Evolutionary conservation across 257 asterid species (phyloP).

Genomic region (Fraxinus cuspidata): DNA sequence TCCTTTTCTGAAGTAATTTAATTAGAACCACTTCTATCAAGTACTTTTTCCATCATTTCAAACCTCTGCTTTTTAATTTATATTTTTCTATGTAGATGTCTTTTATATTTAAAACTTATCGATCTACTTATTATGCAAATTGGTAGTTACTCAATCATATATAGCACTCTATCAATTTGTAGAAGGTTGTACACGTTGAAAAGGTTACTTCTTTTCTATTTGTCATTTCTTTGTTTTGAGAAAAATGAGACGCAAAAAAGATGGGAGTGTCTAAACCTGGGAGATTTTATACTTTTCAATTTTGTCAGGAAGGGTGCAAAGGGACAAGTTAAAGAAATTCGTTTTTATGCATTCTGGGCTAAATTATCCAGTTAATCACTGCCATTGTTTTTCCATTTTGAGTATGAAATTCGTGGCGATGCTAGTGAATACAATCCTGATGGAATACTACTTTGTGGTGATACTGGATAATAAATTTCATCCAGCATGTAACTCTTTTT

Average conservation of each 20-base stretch:
- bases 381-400: neutral
- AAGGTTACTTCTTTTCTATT: neutral
- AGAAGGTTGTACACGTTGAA: neutral
- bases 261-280: neutral
- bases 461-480: neutral
- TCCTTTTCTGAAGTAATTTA: conserved; percentile 13
- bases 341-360: neutral
- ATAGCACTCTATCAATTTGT: neutral
- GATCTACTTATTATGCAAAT: neutral
- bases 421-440: neutral
- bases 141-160: neutral
- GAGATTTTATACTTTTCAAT: neutral
- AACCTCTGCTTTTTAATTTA: neutral
- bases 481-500: neutral
- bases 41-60: neutral
- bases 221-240: neutral
- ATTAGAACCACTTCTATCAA: neutral
- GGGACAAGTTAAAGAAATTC: neutral
- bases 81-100: too few relatives aligned
- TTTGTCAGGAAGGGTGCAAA: neutral
- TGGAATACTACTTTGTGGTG: neutral
- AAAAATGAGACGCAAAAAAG: neutral
- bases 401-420: neutral
- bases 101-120: too few relatives aligned
- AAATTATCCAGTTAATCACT: neutral